Conservation (phyloP, 2,329 filamentous ascomycete genomes). For the Xylaria sp. region DNA sequence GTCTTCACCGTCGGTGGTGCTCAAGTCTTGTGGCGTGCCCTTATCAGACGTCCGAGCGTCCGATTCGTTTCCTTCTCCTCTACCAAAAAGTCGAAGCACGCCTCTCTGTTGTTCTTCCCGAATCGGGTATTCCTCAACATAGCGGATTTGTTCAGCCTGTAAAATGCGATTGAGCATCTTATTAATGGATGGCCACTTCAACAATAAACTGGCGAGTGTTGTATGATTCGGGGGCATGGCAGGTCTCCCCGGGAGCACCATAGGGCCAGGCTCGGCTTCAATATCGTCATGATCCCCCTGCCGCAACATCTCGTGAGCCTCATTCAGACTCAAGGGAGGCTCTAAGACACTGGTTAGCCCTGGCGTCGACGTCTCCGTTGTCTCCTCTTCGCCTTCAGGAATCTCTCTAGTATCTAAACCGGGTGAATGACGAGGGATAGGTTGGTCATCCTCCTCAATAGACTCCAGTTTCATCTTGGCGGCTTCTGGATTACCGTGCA, state of each 20-base stretch:
- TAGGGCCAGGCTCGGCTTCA: slow-evolving; percentile 62
- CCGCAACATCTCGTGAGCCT: slow-evolving; percentile 50
- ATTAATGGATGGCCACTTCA: slow-evolving; percentile 76
- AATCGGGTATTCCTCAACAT: slow-evolving; percentile 78
- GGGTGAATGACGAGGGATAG: slow-evolving; percentile 43
- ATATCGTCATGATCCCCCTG: slow-evolving; percentile 57
- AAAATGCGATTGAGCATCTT: slow-evolving; percentile 67
- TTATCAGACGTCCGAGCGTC: slow-evolving; percentile 64
- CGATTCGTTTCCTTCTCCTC: slow-evolving; percentile 73
- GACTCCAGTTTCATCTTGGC: slow-evolving; percentile 48
- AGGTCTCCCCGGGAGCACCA: slow-evolving; percentile 67
- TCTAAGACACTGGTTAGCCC: slow-evolving; percentile 44
- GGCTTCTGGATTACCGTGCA: slow-evolving; percentile 43
- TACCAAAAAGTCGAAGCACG: slow-evolving; percentile 77
- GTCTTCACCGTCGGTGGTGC: slow-evolving; percentile 55
- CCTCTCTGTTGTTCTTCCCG: slow-evolving; percentile 78
- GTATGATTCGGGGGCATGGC: slow-evolving; percentile 87
- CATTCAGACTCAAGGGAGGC: slow-evolving; percentile 43
- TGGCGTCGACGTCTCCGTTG: slow-evolving; percentile 46
- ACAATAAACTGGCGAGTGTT: slow-evolving; percentile 84
- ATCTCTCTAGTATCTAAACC: slow-evolving; percentile 33
- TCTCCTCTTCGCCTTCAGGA: slow-evolving; percentile 35
- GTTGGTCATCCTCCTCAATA: slow-evolving; percentile 48
- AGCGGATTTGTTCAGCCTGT: slow-evolving; percentile 60
- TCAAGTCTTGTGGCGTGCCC: slow-evolving; percentile 52